Evolutionary conservation across 2,329 filamentous ascomycete species (phyloP).

Genomic region (Alternaria panax): DNA sequence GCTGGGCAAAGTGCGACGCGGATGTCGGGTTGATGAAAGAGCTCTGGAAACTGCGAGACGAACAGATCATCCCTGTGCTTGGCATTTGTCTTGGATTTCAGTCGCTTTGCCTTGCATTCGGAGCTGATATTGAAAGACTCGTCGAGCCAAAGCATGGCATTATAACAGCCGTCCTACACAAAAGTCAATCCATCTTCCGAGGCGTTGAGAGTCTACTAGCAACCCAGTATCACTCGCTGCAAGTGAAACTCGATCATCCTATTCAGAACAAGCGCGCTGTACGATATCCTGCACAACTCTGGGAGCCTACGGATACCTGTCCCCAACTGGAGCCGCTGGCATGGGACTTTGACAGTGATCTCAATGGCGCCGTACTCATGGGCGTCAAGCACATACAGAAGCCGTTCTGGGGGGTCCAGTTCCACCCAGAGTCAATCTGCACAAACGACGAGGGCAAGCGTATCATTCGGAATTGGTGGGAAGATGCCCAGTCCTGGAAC

Average conservation of each 20-base stretch:
- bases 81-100: conserved; percentile 93
- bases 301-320: conserved; percentile 48
- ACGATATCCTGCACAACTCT: conserved; percentile 51
- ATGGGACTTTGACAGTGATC: conserved; percentile 55
- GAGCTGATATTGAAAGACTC: conserved; percentile 71
- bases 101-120: conserved; percentile 74
- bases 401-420: conserved; percentile 88
- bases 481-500: conserved; percentile 65
- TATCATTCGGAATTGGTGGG: conserved; percentile 80
- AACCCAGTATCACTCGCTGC: conserved; percentile 77
- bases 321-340: conserved; percentile 55
- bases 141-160: conserved; percentile 83
- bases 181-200: conserved; percentile 69
- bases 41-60: conserved; percentile 72
- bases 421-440: conserved; percentile 89
- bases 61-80: conserved; percentile 74
- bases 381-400: conserved; percentile 70
- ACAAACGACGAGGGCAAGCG: conserved; percentile 71
- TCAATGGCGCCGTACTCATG: conserved; percentile 74
- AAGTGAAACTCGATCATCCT: conserved; percentile 53
- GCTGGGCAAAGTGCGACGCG: conserved; percentile 72
- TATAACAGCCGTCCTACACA: conserved; percentile 71
- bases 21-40: conserved; percentile 84
- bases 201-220: conserved; percentile 68
- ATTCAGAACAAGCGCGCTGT: conserved; percentile 37